phyloP scores from a whole-genome alignment of 768 basidiomycete species.

The Lanmaoa pseudosensibilis region DNA sequence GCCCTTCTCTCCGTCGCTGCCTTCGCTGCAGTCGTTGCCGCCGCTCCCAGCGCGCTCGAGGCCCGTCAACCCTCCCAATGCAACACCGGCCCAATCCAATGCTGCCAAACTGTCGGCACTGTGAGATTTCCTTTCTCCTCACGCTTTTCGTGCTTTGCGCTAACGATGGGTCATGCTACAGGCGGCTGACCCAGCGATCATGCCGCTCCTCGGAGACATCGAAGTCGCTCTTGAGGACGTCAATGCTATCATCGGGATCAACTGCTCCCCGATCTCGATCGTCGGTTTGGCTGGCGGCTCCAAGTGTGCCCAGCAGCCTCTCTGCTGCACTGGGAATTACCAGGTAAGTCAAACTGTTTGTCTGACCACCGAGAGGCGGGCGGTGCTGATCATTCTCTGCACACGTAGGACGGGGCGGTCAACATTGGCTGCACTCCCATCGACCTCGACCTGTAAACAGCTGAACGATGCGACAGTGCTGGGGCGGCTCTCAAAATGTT shows the following conservation, averaged over 20 bases:
- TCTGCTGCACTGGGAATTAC: conserved; percentile 15
- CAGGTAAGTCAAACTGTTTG: not conserved
- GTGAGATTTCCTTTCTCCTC: not conserved
- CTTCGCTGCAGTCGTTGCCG: conserved; percentile 6
- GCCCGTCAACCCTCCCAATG: conserved; percentile 7
- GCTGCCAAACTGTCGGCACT: not conserved
- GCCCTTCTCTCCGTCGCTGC: conserved; percentile 12
- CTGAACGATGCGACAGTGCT: not conserved
- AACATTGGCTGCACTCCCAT: conserved; percentile 14
- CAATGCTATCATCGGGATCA: conserved; percentile 2
- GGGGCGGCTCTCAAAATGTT: not conserved
- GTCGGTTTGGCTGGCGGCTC: not conserved
- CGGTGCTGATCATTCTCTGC: not conserved
- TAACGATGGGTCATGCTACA: not conserved
- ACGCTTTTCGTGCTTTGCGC: not conserved
- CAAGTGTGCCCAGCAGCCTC: conserved; percentile 1
- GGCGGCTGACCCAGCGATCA: not conserved
- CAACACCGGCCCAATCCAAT: conserved; percentile 3
- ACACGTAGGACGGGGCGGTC: conserved; percentile 7
- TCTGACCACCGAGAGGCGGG: not conserved
- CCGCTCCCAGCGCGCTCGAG: conserved; percentile 5
- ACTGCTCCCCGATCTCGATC: not conserved
- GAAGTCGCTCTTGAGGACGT: not conserved
- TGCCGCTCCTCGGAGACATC: not conserved
- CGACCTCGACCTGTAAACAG: not conserved